These are phyloP conservation scores for Platismatia glauca DNA, from an alignment of 495 filamentous ascomycete species.

Conservation along the genomic window DNA sequence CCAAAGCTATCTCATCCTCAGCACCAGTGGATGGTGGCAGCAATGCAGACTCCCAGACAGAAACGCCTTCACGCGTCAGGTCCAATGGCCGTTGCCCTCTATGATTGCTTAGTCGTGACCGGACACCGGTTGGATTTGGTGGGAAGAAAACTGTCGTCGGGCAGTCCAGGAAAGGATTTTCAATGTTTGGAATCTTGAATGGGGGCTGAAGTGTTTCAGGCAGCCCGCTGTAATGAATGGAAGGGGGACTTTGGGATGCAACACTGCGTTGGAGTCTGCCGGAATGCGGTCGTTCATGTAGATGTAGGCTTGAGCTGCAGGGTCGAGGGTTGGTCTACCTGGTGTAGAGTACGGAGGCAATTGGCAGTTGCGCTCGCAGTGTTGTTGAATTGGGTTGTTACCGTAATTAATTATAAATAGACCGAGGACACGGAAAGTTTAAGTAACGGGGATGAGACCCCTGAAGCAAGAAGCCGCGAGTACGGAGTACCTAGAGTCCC, in stretches of 20 bases:
- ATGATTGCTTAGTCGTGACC: neutral
- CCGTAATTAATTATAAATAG: conserved; percentile 1
- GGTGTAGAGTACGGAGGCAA: neutral
- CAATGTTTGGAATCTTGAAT: neutral
- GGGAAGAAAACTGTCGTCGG: neutral
- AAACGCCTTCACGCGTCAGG: neutral
- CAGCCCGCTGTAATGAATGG: neutral
- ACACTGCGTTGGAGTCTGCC: neutral
- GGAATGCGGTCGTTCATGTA: neutral
- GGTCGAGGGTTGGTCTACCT: neutral
- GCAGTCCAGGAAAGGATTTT: neutral
- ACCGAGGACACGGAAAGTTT: neutral
- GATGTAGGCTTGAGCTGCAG: neutral
- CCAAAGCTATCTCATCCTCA: neutral
- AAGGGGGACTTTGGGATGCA: neutral
- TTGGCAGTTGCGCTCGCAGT: neutral
- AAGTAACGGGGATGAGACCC: neutral
- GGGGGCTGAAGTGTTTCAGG: neutral
- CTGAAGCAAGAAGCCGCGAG: neutral
- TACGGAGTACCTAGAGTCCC: too few species aligned
- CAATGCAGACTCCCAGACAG: conserved; percentile 1
- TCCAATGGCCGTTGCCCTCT: neutral
- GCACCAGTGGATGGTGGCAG: neutral
- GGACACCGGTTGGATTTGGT: neutral
- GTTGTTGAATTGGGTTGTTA: conserved; percentile 1